These are phyloP conservation scores for Xylariaceae sp. DNA, from an alignment of 2,329 filamentous ascomycete genomes.

Conservation along the genomic window DNA sequence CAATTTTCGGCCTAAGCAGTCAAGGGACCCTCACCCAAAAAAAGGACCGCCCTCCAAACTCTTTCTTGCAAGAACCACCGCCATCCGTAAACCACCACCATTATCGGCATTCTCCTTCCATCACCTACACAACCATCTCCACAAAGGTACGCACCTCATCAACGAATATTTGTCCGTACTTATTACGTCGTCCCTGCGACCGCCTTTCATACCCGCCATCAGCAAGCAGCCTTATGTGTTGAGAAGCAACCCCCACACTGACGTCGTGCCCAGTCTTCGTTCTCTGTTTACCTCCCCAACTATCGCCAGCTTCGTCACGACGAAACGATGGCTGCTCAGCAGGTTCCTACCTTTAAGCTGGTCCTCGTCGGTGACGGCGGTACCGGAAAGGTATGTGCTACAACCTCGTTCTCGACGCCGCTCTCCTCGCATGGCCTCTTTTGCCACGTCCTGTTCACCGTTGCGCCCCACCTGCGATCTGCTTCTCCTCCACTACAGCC, in stretches of 20 bases:
- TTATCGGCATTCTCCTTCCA: slow-evolving; percentile 14
- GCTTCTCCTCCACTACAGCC: slow-evolving; percentile 23
- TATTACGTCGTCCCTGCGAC: slow-evolving; percentile 1
- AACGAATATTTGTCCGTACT: neutral
- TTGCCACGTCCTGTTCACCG: slow-evolving; percentile 12
- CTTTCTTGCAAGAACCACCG: slow-evolving; percentile 24
- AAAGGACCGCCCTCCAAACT: slow-evolving; percentile 27
- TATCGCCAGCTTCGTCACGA: slow-evolving; percentile 15
- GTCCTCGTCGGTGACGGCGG: slow-evolving; percentile 99
- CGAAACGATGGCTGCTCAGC: slow-evolving; percentile 53
- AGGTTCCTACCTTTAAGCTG: slow-evolving; percentile 91
- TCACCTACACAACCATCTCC: slow-evolving; percentile 7
- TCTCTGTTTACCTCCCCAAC: slow-evolving; percentile 18
- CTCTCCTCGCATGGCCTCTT: slow-evolving; percentile 4
- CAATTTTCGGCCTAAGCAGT: slow-evolving; percentile 30
- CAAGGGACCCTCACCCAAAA: slow-evolving; percentile 7
- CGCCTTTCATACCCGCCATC: slow-evolving; percentile 4
- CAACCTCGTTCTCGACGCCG: slow-evolving; percentile 8
- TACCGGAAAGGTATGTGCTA: slow-evolving; percentile 84
- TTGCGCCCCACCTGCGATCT: slow-evolving; percentile 20
- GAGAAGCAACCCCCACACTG: slow-evolving; percentile 19
- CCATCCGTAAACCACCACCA: slow-evolving; percentile 21
- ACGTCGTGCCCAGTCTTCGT: slow-evolving; percentile 20
- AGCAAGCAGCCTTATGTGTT: slow-evolving; percentile 9
- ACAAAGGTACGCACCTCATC: slow-evolving; percentile 15